A percentile compares a stretch with the other conserved stretches of the same genome.
Evolutionary conservation across 2,329 filamentous ascomycete genomes (phyloP).

Genomic region (Nectriaceae sp.): DNA sequence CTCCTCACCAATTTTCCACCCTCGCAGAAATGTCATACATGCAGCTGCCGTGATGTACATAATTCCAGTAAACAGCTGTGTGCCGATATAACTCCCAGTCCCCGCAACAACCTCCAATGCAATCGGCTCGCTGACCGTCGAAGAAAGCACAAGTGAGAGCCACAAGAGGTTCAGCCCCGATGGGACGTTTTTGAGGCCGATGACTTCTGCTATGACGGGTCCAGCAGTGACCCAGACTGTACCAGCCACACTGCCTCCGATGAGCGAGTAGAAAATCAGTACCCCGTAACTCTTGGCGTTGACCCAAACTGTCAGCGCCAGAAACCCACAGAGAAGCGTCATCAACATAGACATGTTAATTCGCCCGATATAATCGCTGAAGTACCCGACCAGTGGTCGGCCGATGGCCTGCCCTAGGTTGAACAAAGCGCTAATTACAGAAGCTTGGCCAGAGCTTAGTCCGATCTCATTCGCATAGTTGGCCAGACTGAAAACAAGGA

Average conservation of each 20-base stretch:
- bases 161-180: slow-evolving; percentile 16
- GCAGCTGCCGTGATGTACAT: slow-evolving; percentile 6
- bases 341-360: slow-evolving; percentile 62
- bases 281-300: slow-evolving; percentile 11
- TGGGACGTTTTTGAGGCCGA: slow-evolving; percentile 7
- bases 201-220: slow-evolving; percentile 10
- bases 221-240: slow-evolving; percentile 14
- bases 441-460: slow-evolving; percentile 59
- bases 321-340: slow-evolving; percentile 33
- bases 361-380: slow-evolving; percentile 60
- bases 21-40: slow-evolving; percentile 1
- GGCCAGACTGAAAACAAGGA: slow-evolving; percentile 64
- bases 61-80: slow-evolving; percentile 15
- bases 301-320: slow-evolving; percentile 9
- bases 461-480: slow-evolving; percentile 63
- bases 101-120: slow-evolving; percentile 8
- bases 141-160: slow-evolving; percentile 9
- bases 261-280: slow-evolving; percentile 9
- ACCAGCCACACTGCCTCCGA: slow-evolving; percentile 6
- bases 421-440: slow-evolving; percentile 61
- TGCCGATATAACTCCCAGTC: slow-evolving; percentile 14
- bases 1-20: slow-evolving; percentile 5
- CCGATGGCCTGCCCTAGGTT: slow-evolving; percentile 63
- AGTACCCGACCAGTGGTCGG: slow-evolving; percentile 62
- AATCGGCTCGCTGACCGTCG: slow-evolving; percentile 15